These are phyloP conservation scores for Boehmeria nivea DNA, from an alignment of 306 rosid species.

Conservation along the genomic window DNA sequence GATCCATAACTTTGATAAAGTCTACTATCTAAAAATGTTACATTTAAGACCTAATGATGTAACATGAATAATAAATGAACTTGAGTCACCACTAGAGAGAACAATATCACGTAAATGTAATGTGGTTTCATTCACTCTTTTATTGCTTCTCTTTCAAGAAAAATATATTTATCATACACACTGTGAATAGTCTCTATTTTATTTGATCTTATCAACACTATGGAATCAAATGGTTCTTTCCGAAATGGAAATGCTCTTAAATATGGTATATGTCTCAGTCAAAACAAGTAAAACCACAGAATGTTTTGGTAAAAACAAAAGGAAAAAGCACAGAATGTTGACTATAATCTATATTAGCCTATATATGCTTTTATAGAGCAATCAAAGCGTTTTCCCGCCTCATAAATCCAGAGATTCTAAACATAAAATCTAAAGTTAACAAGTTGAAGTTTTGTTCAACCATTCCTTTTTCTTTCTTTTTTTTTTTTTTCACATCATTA, in stretches of 20 bases:
- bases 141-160: background rate
- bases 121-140: too few species aligned
- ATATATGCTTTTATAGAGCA: background rate
- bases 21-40: background rate
- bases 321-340: background rate
- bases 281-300: background rate
- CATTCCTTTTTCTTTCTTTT: background rate
- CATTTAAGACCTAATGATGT: background rate
- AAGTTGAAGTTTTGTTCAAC: background rate
- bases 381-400: slow-evolving; percentile 1
- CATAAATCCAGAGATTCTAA: background rate
- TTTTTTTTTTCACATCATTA: background rate
- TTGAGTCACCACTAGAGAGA: background rate
- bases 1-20: background rate
- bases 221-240: background rate
- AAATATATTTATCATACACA: background rate
- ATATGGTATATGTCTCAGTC: background rate
- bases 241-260: background rate
- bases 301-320: too few species aligned
- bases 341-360: too few species aligned
- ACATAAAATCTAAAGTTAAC: background rate
- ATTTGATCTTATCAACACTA: background rate
- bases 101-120: too few species aligned
- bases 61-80: background rate
- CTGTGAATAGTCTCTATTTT: background rate